These are phyloP conservation scores for Lepidium didymum DNA, from an alignment of 345 rosid genomes.

Conservation along the genomic window DNA sequence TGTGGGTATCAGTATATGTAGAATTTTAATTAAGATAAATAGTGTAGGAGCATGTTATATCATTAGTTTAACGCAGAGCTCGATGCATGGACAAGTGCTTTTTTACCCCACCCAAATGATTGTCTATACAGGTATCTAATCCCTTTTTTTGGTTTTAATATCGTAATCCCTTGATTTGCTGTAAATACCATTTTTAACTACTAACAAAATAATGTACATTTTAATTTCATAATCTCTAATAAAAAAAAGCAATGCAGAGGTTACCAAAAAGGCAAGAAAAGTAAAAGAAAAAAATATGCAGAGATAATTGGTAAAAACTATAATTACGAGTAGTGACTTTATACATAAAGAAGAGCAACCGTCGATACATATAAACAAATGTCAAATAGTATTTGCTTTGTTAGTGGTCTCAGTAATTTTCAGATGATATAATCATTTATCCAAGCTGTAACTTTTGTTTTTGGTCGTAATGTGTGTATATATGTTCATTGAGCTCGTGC, in stretches of 20 bases:
- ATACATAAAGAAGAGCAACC: conserved; percentile 2
- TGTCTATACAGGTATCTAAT: too few relatives aligned
- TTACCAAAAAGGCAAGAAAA: conserved; percentile 10
- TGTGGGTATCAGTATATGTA: too few relatives aligned
- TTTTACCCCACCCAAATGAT: conserved; percentile 20
- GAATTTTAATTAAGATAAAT: too few relatives aligned
- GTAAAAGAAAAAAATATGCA: neutral
- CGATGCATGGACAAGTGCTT: conserved; percentile 28
- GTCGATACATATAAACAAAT: neutral
- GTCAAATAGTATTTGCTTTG: neutral
- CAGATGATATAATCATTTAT: too few relatives aligned
- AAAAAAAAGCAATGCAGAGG: neutral
- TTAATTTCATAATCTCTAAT: neutral
- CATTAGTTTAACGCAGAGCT: conserved; percentile 21
- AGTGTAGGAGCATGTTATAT: neutral
- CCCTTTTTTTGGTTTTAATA: too few relatives aligned
- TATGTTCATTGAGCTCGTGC: too few relatives aligned
- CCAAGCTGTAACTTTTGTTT: too few relatives aligned
- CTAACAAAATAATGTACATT: neutral
- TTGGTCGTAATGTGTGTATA: too few relatives aligned
- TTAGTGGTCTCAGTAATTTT: too few relatives aligned
- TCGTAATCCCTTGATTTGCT: neutral
- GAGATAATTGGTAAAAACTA: conserved; percentile 23
- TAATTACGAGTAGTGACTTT: conserved; percentile 27
- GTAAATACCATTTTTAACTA: neutral